Conservation (phyloP, 805 yeast genomes). For the Saccharomycopsis guyanensis region DNA sequence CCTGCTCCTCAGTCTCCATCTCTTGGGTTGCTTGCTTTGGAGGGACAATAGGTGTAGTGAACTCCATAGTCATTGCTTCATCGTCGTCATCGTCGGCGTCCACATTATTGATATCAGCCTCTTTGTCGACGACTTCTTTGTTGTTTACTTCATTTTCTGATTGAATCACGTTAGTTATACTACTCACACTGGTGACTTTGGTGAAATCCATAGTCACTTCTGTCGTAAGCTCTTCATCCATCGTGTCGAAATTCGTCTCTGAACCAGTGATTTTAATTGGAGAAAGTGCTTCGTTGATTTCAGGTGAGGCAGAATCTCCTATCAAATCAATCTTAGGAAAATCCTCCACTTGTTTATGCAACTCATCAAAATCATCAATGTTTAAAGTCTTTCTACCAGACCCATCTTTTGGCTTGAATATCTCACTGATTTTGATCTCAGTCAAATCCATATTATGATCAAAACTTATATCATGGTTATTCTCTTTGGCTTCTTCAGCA, state of each 20-base stretch:
- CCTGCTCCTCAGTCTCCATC: neutral
- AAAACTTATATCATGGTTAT: constrained; percentile 4
- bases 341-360: neutral
- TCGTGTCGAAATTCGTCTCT: neutral
- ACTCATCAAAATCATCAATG: neutral
- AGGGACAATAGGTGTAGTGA: neutral
- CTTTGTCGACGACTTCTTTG: neutral
- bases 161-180: no score
- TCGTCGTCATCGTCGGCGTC: constrained; percentile 2
- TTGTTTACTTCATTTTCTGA: no score
- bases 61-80: neutral
- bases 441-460: constrained; percentile 21
- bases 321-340: constrained; percentile 1
- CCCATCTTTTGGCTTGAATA: constrained; percentile 14
- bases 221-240: constrained; percentile 17
- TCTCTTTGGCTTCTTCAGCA: constrained; percentile 23
- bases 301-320: neutral
- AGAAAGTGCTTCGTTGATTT: neutral
- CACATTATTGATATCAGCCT: neutral
- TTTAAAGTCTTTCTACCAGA: constrained; percentile 10
- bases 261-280: neutral
- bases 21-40: neutral
- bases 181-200: neutral
- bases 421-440: constrained; percentile 14
- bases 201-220: constrained; percentile 21